Conservation (phyloP, 805 yeast species). For the Candida boleticola region DNA sequence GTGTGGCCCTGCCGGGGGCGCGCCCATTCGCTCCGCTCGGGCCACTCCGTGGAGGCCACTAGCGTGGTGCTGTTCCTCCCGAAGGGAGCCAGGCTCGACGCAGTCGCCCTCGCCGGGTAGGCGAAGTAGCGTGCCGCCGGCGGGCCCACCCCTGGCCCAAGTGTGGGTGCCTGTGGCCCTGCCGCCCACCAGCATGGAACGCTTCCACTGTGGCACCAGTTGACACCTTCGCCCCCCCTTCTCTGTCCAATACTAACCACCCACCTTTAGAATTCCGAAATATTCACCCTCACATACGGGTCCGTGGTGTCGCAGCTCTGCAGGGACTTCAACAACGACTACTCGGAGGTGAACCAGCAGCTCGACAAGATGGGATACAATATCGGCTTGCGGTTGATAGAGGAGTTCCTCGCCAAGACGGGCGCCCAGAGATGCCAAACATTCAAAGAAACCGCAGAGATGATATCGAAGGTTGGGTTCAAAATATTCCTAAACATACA, state of each 20-base stretch:
- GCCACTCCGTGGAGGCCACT: too few relatives aligned
- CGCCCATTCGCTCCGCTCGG: too few relatives aligned
- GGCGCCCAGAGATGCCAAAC: slow-evolving; percentile 79
- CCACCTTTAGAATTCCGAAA: slow-evolving; percentile 69
- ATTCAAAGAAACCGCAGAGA: slow-evolving; percentile 84
- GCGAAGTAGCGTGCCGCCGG: too few relatives aligned
- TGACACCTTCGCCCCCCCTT: too few relatives aligned
- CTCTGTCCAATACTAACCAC: slow-evolving; percentile 14
- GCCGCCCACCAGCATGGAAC: too few relatives aligned
- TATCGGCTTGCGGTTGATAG: slow-evolving; percentile 87
- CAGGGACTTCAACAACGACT: slow-evolving; percentile 75
- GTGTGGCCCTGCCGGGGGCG: too few relatives aligned
- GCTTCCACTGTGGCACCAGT: too few relatives aligned
- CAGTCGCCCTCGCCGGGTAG: too few relatives aligned
- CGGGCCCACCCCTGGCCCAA: too few relatives aligned
- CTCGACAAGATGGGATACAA: slow-evolving; percentile 93
- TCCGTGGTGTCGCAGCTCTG: slow-evolving; percentile 90
- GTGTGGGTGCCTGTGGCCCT: too few relatives aligned
- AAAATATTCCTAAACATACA: slow-evolving; percentile 81
- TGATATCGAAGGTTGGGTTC: slow-evolving; percentile 83
- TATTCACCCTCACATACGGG: slow-evolving; percentile 93
- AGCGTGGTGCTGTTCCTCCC: too few relatives aligned
- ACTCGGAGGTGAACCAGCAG: slow-evolving; percentile 75
- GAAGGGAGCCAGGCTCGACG: too few relatives aligned
- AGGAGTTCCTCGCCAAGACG: slow-evolving; percentile 87